phyloP scores from a whole-genome alignment of 1,284 basidiomycete genomes.

The Cryptococcus sp. region DNA sequence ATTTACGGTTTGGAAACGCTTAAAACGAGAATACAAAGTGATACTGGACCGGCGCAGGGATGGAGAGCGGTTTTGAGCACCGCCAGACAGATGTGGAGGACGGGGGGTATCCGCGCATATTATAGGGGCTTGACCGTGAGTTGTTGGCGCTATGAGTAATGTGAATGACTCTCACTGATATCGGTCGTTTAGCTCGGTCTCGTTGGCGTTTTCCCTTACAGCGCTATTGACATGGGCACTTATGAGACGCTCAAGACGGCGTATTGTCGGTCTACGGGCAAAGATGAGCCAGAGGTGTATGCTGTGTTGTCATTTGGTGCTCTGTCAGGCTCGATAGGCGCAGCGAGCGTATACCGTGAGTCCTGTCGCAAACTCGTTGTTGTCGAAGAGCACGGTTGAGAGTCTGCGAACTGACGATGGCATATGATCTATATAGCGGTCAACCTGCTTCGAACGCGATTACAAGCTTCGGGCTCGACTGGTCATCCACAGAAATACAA shows the following conservation, averaged over 20 bases:
- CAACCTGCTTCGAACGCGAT: constrained; percentile 88
- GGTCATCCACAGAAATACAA: constrained; percentile 87
- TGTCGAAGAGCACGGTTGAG: background rate
- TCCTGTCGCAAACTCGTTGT: background rate
- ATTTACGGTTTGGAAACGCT: constrained; percentile 55
- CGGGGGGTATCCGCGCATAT: constrained; percentile 81
- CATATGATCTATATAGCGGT: constrained; percentile 55
- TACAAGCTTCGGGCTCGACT: constrained; percentile 93
- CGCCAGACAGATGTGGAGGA: constrained; percentile 65
- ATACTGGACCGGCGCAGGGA: constrained; percentile 61
- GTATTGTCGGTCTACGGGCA: constrained; percentile 74
- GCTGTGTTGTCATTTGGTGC: constrained; percentile 84
- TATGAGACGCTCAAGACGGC: constrained; percentile 87
- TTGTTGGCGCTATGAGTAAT: constrained; percentile 17
- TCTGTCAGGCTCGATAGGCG: constrained; percentile 86
- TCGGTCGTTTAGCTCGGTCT: constrained; percentile 69
- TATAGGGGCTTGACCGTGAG: constrained; percentile 88
- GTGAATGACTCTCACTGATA: background rate
- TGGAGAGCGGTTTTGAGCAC: constrained; percentile 64
- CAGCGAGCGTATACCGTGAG: constrained; percentile 78
- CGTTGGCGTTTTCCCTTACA: constrained; percentile 82
- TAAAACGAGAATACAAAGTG: constrained; percentile 92
- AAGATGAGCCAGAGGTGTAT: constrained; percentile 79
- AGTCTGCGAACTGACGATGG: background rate
- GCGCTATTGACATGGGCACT: constrained; percentile 92